These are phyloP conservation scores for Lithocarpus polystachyus DNA, from an alignment of 306 rosid genomes.

Conservation along the genomic window DNA sequence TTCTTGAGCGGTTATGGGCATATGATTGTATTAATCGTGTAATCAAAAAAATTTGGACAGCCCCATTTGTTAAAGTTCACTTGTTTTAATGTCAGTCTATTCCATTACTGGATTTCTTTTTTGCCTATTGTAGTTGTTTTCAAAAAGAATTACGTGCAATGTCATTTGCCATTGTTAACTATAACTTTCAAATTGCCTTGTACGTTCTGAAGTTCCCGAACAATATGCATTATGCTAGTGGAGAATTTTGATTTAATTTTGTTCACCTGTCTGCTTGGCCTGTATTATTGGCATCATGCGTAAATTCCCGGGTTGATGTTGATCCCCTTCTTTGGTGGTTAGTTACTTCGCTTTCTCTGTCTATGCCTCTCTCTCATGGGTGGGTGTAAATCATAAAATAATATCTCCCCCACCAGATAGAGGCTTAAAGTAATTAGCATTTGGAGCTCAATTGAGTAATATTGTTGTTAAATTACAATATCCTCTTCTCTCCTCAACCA, in stretches of 20 bases:
- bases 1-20: not conserved
- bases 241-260: not conserved
- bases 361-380: not conserved
- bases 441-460: not conserved
- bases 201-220: not conserved
- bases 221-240: not conserved
- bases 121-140: not conserved
- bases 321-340: not conserved
- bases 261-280: not conserved
- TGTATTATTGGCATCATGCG: not conserved
- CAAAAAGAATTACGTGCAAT: not conserved
- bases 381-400: too few relatives aligned
- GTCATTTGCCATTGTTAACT: not conserved
- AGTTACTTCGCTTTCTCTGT: slow-evolving; percentile 15
- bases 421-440: too few relatives aligned
- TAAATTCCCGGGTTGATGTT: not conserved
- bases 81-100: not conserved
- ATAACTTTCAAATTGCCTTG: not conserved
- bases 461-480: not conserved
- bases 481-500: too few relatives aligned
- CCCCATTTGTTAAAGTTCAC: not conserved
- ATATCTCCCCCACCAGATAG: too few relatives aligned
- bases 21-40: not conserved
- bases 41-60: not conserved
- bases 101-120: not conserved